Conservation (phyloP, 1,139 yeast species). For the Zygoascus hellenicus region DNA sequence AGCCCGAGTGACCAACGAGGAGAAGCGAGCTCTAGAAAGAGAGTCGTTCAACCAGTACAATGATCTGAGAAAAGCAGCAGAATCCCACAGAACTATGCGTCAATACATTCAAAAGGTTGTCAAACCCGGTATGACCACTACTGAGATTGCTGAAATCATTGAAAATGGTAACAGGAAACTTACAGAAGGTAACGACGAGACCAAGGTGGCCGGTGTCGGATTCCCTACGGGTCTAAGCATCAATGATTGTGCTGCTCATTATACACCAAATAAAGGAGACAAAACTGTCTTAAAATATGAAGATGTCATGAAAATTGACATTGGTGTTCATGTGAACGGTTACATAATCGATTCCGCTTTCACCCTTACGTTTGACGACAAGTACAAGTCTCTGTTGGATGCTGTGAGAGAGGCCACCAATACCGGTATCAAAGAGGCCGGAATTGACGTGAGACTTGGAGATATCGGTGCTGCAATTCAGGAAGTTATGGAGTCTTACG, state of each 20-base stretch:
- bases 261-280: constrained; percentile 95
- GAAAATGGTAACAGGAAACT: constrained; percentile 79
- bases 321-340: constrained; percentile 98
- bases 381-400: constrained; percentile 68
- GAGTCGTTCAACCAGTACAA: constrained; percentile 64
- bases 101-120: constrained; percentile 67
- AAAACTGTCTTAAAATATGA: constrained; percentile 70
- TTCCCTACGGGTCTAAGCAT: constrained; percentile 95
- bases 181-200: constrained; percentile 59
- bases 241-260: constrained; percentile 95
- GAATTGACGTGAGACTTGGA: constrained; percentile 90
- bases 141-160: constrained; percentile 81
- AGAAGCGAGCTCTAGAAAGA: constrained; percentile 71
- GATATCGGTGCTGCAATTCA: constrained; percentile 96
- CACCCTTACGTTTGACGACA: constrained; percentile 81
- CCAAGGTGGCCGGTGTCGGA: constrained; percentile 76
- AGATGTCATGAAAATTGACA: constrained; percentile 95
- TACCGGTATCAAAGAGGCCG: constrained; percentile 88
- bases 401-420: constrained; percentile 93
- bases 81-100: constrained; percentile 88
- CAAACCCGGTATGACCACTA: constrained; percentile 90
- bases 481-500: constrained; percentile 96
- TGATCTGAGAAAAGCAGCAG: constrained; percentile 93
- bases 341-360: constrained; percentile 92
- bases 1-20: constrained; percentile 79